Base-by-base conservation (phyloP, 2,329 filamentous ascomycete species). In the Trichoderma atroviride region DNA sequence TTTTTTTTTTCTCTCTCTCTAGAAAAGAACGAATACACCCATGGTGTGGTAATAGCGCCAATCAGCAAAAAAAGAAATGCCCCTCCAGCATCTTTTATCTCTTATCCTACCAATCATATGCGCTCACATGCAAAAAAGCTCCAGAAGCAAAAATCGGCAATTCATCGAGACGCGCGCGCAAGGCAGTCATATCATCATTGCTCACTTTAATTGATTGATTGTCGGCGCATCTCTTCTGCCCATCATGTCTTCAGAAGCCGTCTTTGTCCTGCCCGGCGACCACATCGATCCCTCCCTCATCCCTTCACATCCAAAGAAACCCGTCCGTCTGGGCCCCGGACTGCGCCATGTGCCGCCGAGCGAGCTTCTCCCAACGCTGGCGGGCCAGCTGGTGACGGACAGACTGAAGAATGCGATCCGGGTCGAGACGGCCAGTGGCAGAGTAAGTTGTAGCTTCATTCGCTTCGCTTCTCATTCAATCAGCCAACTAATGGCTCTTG, bases 251-350 rank as follows among this genome's bases (percentile, higher is more conserved):
- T 81, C 85, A 40, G 83, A 88, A 33, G 81, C 84, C n/a, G 81
- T 82, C 58, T 83, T 95, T 71, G 87, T 97, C 71, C 87, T 98
- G 7, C 96, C 96, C 0, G 94, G 96, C 73, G 94, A 97, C 74
- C 77, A 82, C 37, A 86, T 97, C 57, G 88, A 92, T 70, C 79
- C 86, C 1, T 84, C 87, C 31, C 81, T 87, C 43, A 85, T 97
- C 47, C 92, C 93, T 2, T 87, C 87, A 35, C 86, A 91, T 71
- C 85, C 86, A 59, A 92, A 90, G 74, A 84, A 88, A 71, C 88
- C 93, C 50, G 84, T 97, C 72, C 92, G 92, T 68, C 86, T 97
- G 31, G 94, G 94, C 33, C 92, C 93, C 19, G 94, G 94, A 68
- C 85, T 97, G 69, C 91, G 91, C 71, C 90, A 96, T 79, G 89